A percentile compares a stretch with the other conserved stretches of the same genome.
These are phyloP conservation scores for Helianthus tuberosus DNA, from an alignment of 129 eudicot species.

Conservation along the genomic window DNA sequence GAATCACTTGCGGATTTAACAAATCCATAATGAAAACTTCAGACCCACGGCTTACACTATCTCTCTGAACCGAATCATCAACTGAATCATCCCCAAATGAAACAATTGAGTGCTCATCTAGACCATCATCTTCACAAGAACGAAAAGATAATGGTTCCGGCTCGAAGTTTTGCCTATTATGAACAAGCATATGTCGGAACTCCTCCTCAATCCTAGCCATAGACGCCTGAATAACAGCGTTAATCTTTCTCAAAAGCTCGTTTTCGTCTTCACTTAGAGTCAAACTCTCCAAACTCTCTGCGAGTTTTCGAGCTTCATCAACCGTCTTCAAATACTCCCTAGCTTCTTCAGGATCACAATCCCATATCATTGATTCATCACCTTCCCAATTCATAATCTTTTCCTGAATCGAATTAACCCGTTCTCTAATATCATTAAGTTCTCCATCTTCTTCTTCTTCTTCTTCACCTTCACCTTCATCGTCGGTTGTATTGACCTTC, in stretches of 20 bases:
- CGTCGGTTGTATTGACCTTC: constrained; percentile 26
- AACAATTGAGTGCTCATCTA: constrained; percentile 54
- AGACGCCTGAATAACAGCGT: constrained; percentile 71
- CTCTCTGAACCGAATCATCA: constrained; percentile 70
- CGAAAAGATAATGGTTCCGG: constrained; percentile 89
- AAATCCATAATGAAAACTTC: constrained; percentile 74
- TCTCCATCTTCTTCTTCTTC: constrained; percentile 33
- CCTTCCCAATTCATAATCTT: constrained; percentile 71
- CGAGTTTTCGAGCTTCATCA: constrained; percentile 64
- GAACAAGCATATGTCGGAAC: constrained; percentile 73
- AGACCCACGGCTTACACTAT: constrained; percentile 62
- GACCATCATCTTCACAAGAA: constrained; percentile 75
- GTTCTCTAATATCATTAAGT: constrained; percentile 47
- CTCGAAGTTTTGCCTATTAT: constrained; percentile 79
- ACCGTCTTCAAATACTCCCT: constrained; percentile 73
- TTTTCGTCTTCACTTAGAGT: constrained; percentile 43
- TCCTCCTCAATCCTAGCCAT: constrained; percentile 86
- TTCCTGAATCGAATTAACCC: constrained; percentile 59
- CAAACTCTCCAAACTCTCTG: constrained; percentile 56
- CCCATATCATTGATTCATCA: constrained; percentile 80
- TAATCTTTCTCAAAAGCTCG: constrained; percentile 47
- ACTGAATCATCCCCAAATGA: constrained; percentile 78
- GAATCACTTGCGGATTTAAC: constrained; percentile 65
- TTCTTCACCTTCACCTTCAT: constrained; percentile 19
- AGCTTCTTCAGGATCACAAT: constrained; percentile 72